Conservation (phyloP, 176 grass and related monocot species). For the Raddia distichophylla region DNA sequence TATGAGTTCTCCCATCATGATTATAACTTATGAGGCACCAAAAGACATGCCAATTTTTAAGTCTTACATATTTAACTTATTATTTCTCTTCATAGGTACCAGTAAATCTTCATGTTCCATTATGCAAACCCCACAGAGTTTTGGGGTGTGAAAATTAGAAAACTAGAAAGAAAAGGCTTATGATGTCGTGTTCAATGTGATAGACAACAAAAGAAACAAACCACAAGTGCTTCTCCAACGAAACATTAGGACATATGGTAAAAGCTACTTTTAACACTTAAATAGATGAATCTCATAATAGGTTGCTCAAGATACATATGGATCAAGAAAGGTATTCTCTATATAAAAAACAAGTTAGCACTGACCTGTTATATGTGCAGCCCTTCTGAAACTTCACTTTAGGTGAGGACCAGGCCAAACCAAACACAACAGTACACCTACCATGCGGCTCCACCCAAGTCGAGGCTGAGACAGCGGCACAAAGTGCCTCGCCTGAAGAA, state of each 20-base stretch:
- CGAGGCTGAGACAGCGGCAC: slow-evolving; percentile 86
- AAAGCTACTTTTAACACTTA: slow-evolving; percentile 30
- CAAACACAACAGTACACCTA: slow-evolving; percentile 87
- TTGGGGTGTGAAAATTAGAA: not conserved
- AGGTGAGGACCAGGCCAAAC: slow-evolving; percentile 87
- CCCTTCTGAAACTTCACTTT: slow-evolving; percentile 99
- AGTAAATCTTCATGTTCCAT: not conserved
- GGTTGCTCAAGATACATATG: not conserved
- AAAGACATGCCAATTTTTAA: slow-evolving; percentile 5
- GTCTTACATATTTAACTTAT: not conserved
- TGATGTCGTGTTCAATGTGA: not conserved
- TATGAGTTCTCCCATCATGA: slow-evolving; percentile 16
- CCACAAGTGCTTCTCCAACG: not conserved
- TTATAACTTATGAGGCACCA: not conserved
- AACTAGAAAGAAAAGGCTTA: not conserved
- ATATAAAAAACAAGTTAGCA: slow-evolving; percentile 29
- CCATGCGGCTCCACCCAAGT: slow-evolving; percentile 96
- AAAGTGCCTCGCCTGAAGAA: slow-evolving; percentile 66
- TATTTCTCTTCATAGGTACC: slow-evolving; percentile 7
- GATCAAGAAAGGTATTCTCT: not conserved
- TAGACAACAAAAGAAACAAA: not conserved
- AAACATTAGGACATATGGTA: not conserved
- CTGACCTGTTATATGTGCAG: slow-evolving; percentile 87
- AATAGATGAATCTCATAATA: not conserved
- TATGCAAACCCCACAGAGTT: not conserved